phyloP scores from a whole-genome alignment of 352 stramenopile genomes.

The Pseudoperonospora humuli region DNA sequence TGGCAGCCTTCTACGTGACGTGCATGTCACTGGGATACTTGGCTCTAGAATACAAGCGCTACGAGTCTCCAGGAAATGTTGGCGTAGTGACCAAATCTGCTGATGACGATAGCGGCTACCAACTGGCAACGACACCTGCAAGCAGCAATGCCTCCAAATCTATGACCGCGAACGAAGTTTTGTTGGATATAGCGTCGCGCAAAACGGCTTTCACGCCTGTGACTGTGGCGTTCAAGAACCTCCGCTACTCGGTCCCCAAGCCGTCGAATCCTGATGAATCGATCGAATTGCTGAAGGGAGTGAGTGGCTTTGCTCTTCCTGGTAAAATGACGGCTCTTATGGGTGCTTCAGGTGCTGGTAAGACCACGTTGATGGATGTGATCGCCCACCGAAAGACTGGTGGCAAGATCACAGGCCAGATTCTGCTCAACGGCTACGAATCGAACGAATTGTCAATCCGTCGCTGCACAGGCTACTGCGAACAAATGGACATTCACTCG shows the following conservation, averaged over 20 bases:
- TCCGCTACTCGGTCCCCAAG: slow-evolving; percentile 9
- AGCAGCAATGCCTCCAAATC: slow-evolving; percentile 10
- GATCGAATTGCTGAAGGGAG: slow-evolving; percentile 4
- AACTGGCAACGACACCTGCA: slow-evolving; percentile 12
- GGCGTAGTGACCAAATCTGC: slow-evolving; percentile 1
- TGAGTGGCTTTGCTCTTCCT: slow-evolving; percentile 5
- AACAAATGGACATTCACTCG: slow-evolving; percentile 1
- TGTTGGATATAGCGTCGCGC: slow-evolving; percentile 14
- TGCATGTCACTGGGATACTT: background rate
- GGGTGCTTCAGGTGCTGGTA: slow-evolving; percentile 1
- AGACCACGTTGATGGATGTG: slow-evolving; percentile 3
- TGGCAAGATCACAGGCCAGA: background rate
- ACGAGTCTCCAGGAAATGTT: slow-evolving; percentile 12
- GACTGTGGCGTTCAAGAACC: slow-evolving; percentile 5
- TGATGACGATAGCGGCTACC: slow-evolving; percentile 10
- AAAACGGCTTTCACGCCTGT: slow-evolving; percentile 3
- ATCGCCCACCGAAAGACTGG: slow-evolving; percentile 1
- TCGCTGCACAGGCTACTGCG: slow-evolving; percentile 1
- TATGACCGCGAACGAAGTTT: slow-evolving; percentile 14
- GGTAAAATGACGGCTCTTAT: slow-evolving; percentile 1
- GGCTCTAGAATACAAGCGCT: slow-evolving; percentile 9
- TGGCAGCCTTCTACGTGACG: background rate
- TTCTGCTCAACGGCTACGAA: slow-evolving; percentile 1
- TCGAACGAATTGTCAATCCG: background rate
- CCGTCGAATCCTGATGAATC: slow-evolving; percentile 1